These are phyloP conservation scores for Coemansia sp. DNA, from an alignment of 192 early-diverging fungal species.

Conservation along the genomic window DNA sequence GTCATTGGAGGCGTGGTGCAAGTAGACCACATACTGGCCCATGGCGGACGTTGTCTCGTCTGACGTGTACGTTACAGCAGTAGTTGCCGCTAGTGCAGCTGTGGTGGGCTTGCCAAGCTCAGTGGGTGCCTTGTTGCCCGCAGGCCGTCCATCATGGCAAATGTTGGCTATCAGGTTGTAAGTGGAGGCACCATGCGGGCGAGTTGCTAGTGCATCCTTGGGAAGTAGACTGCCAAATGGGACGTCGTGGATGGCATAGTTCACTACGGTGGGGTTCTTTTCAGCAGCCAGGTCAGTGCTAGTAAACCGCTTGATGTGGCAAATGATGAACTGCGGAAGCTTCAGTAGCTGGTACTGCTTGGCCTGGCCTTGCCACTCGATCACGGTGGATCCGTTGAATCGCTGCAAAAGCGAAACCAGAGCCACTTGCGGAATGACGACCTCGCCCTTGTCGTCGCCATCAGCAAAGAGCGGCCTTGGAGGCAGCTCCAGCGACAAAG, in stretches of 20 bases:
- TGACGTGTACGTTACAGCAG: not conserved
- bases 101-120: not conserved
- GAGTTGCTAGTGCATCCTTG: conserved; percentile 40
- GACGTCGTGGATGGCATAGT: conserved; percentile 84
- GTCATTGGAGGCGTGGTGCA: conserved; percentile 71
- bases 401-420: conserved; percentile 77
- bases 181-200: conserved; percentile 28
- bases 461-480: conserved; percentile 88
- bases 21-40: conserved; percentile 80
- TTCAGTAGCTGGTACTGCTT: conserved; percentile 71
- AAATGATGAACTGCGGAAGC: conserved; percentile 84
- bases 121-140: not conserved
- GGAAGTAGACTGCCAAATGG: conserved; percentile 74
- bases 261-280: conserved; percentile 97
- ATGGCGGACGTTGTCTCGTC: conserved; percentile 52
- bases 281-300: conserved; percentile 81
- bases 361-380: conserved; percentile 53
- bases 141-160: conserved; percentile 78
- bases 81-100: not conserved
- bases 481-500: conserved; percentile 87
- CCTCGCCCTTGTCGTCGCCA: conserved; percentile 75
- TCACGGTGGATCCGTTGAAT: conserved; percentile 73
- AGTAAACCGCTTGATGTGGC: conserved; percentile 87
- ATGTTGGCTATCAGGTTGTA: conserved; percentile 93
- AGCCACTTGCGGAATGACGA: conserved; percentile 84